Percentiles rank a stretch among this genome's conserved stretches.
Evolutionary conservation across 1,284 basidiomycete species (phyloP).

Genomic region (Acaromyces ingoldii): DNA sequence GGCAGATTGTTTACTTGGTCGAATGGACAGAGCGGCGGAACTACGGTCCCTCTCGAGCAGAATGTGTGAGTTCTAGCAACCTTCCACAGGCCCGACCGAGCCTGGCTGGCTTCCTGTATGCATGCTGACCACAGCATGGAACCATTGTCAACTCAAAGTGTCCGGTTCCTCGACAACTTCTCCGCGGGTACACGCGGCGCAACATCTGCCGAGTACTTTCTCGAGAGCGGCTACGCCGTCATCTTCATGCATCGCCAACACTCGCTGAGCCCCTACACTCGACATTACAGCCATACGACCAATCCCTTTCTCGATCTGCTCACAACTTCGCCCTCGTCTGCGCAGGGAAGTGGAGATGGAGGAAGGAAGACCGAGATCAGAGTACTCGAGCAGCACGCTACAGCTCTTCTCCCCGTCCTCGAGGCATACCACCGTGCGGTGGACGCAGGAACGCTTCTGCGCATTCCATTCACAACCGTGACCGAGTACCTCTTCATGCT

Average conservation of each 20-base stretch:
- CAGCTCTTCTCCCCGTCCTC: slow-evolving; percentile 68
- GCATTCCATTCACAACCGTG: slow-evolving; percentile 85
- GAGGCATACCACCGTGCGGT: slow-evolving; percentile 76
- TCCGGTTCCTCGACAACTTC: slow-evolving; percentile 97
- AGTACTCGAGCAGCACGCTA: slow-evolving; percentile 64
- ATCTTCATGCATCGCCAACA: slow-evolving; percentile 98
- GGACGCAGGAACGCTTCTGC: slow-evolving; percentile 68
- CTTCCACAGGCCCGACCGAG: not conserved
- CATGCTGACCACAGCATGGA: not conserved
- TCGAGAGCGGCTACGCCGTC: slow-evolving; percentile 85
- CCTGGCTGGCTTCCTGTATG: not conserved
- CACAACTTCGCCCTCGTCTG: slow-evolving; percentile 59
- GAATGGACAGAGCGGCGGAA: slow-evolving; percentile 38
- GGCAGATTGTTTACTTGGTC: not conserved
- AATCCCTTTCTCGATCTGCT: slow-evolving; percentile 96
- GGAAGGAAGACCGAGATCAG: slow-evolving; percentile 55
- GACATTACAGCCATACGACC: slow-evolving; percentile 95
- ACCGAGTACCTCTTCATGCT: slow-evolving; percentile 94
- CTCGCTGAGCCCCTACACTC: slow-evolving; percentile 90
- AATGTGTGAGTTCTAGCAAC: slow-evolving; percentile 22
- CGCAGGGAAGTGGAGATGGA: slow-evolving; percentile 1
- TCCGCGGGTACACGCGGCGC: slow-evolving; percentile 95
- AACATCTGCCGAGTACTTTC: slow-evolving; percentile 95
- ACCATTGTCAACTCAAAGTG: slow-evolving; percentile 57
- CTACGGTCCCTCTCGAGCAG: slow-evolving; percentile 47